Evolutionary conservation across 306 rosid genomes (phyloP).

Genomic region (Cucumis sativus): Cucumber_9930_V3 NC_026658.2:1731501-1732000

Average conservation of each 20-base stretch:
- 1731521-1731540: slow-evolving; percentile 99
- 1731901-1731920: slow-evolving; percentile 79
- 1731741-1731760: not conserved
- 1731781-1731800: slow-evolving; percentile 3
- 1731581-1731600: not conserved
- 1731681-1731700: not conserved
- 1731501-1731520: slow-evolving; percentile 94
- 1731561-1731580: slow-evolving; percentile 41
- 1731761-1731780: not conserved
- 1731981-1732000: no score
- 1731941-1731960: slow-evolving; percentile 1
- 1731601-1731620: not conserved
- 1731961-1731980: not conserved
- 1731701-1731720: not conserved
- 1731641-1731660: not conserved
- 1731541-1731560: slow-evolving; percentile 98
- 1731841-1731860: slow-evolving; percentile 99
- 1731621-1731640: not conserved
- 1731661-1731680: not conserved
- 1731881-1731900: slow-evolving; percentile 55
- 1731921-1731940: slow-evolving; percentile 40
- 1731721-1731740: not conserved
- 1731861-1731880: slow-evolving; percentile 66
- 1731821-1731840: slow-evolving; percentile 96
- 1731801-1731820: slow-evolving; percentile 51